Evolutionary conservation across 2,329 filamentous ascomycete genomes (phyloP).

Genomic region (Leptographium galeiforme): DNA sequence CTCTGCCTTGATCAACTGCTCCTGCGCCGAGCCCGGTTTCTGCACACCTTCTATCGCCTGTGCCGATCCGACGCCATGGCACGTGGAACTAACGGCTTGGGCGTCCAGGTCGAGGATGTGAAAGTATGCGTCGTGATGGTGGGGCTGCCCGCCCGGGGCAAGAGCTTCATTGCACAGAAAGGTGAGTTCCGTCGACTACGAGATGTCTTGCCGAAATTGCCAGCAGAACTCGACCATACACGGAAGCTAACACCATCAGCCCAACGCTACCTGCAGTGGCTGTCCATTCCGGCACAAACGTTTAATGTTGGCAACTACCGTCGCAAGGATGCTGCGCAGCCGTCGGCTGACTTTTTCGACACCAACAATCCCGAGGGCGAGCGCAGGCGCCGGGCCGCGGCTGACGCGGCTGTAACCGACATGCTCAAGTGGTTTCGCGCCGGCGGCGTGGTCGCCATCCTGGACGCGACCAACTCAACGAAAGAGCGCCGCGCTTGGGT

Average conservation of each 20-base stretch:
- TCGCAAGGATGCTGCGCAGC: conserved; percentile 77
- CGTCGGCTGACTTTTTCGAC: conserved; percentile 91
- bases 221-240: neutral
- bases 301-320: conserved; percentile 98
- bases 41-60: neutral
- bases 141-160: conserved; percentile 84
- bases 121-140: conserved; percentile 99
- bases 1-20: neutral
- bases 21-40: too few relatives aligned
- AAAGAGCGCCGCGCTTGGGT: conserved; percentile 87
- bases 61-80: conserved; percentile 25
- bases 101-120: conserved; percentile 84
- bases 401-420: conserved; percentile 80
- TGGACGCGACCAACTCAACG: conserved; percentile 95
- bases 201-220: neutral
- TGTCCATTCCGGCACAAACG: conserved; percentile 82
- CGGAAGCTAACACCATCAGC: conserved; percentile 33
- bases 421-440: conserved; percentile 88
- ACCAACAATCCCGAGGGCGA: conserved; percentile 82
- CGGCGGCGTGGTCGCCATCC: conserved; percentile 81
- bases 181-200: conserved; percentile 37
- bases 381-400: conserved; percentile 72
- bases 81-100: conserved; percentile 47
- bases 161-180: conserved; percentile 96
- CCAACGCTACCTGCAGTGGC: conserved; percentile 89